phyloP scores from a whole-genome alignment of 176 grass and related monocot genomes.

The Avena sativa region DNA sequence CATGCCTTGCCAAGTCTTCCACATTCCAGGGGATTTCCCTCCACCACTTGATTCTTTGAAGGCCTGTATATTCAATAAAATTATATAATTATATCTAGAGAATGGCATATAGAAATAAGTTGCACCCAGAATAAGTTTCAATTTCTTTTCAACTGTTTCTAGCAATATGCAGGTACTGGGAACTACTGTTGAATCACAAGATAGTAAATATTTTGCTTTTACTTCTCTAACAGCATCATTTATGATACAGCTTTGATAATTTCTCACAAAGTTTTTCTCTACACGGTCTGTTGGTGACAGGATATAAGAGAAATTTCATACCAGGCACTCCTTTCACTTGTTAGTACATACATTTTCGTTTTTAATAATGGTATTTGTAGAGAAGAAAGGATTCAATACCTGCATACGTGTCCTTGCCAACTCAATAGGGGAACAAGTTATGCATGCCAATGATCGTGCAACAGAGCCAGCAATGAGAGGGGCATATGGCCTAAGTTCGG shows the following conservation, averaged over 20 bases:
- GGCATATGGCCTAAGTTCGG: slow-evolving; percentile 73
- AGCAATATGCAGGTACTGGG: not conserved
- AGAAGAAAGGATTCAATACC: slow-evolving; percentile 42
- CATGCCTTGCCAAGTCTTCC: slow-evolving; percentile 77
- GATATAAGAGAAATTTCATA: slow-evolving; percentile 3
- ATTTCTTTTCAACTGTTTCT: not conserved
- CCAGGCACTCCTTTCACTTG: not conserved
- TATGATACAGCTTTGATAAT: not conserved
- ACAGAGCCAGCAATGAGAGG: slow-evolving; percentile 79
- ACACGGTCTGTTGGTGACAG: not conserved
- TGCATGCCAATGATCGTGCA: slow-evolving; percentile 77
- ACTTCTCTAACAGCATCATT: not conserved
- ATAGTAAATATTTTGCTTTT: slow-evolving; percentile 6
- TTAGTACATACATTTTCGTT: not conserved
- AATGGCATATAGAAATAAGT: slow-evolving; percentile 17
- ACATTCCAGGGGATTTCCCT: slow-evolving; percentile 75
- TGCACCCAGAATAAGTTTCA: not conserved
- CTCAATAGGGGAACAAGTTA: slow-evolving; percentile 90
- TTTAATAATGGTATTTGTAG: not conserved
- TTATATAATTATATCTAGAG: not conserved
- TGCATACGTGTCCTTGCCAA: slow-evolving; percentile 92
- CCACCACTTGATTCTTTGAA: slow-evolving; percentile 71
- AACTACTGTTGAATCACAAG: slow-evolving; percentile 12
- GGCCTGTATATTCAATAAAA: slow-evolving; percentile 60
- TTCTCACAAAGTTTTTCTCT: not conserved